Percentiles rank a stretch among this genome's conserved stretches.
Conservation (phyloP, 2,329 filamentous ascomycete genomes). For the Aspergillus persii region DNA sequence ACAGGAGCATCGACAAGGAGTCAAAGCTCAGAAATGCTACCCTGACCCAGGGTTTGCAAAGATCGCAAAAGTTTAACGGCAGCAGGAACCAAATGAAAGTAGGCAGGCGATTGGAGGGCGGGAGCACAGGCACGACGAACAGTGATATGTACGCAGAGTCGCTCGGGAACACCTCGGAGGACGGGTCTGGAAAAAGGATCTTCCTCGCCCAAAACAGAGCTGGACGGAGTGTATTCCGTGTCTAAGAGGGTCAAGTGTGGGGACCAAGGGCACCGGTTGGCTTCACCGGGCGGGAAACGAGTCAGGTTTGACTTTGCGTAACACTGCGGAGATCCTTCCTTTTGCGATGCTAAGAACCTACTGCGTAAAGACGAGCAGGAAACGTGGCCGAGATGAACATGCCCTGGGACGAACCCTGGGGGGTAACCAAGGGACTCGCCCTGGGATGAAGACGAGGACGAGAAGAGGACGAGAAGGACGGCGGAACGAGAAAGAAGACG, state of each 20-base stretch:
- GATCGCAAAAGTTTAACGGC: background rate
- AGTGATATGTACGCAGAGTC: background rate
- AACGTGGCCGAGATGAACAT: background rate
- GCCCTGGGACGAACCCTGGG: too few relatives aligned
- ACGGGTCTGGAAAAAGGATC: background rate
- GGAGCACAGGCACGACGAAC: background rate
- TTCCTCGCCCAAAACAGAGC: conserved; percentile 6
- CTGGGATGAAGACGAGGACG: too few relatives aligned
- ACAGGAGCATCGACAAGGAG: background rate
- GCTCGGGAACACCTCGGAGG: background rate
- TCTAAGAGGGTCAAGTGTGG: conserved; percentile 5
- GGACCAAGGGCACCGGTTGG: background rate
- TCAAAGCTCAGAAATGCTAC: background rate
- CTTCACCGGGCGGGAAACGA: background rate
- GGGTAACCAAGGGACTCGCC: too few relatives aligned
- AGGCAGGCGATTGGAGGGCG: background rate
- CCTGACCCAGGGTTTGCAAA: background rate
- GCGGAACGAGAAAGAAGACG: background rate
- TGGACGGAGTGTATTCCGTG: conserved; percentile 16
- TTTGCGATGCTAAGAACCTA: background rate
- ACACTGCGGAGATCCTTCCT: background rate
- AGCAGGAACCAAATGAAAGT: background rate
- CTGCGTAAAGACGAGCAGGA: background rate
- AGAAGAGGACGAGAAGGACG: too few relatives aligned
- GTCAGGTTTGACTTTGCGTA: background rate